Base-by-base conservation (phyloP, 805 yeast species). In the Wickerhamiella dianesei region DNA sequence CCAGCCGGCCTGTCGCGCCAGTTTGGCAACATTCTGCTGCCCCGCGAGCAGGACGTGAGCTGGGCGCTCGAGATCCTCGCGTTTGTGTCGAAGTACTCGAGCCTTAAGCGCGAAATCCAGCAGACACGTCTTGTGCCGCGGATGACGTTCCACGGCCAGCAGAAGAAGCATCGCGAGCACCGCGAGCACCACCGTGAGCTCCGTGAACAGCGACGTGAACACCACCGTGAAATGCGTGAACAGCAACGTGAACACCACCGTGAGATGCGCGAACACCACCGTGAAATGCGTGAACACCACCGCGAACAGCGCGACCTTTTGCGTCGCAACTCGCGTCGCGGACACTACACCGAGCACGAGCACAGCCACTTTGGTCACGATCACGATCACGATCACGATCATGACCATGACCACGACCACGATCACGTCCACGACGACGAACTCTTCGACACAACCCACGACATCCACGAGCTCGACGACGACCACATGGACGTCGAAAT, bases 61-160 rank as follows among this genome's bases (percentile, higher is more conserved):
- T 87, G 96, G 95, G 82, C 95, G 3, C 68, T 89, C 46, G 97
- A 89, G 63, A 71, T 92, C 18, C 64, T 92, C 44, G 97, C 97
- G 13, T 89, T 87, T 63, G 84, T 88, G 39, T 87, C 96, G 3
- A 89, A 89, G 63, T 89, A 92, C 58, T 80, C 96, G 0, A 74
- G 77, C 51, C 67, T 88, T 61, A 82, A 88, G 57, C 80, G 77
- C 36, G 72, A 71, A 43, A 67, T 89, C 49, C 94, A 87, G 54
- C 75, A 74, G 45, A 79, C 94, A 2, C 82, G 82, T 62, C 65
- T 87, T 42, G 78, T 87, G 6, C 80, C 83, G 13, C 76, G 78
- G 22, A 68, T 89, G 63, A 79, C 87, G 2, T 50, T 63, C 21
- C 59, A 71, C 5, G 57, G 58, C 17, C 45, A 22, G 44, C 48